Base-by-base conservation (phyloP, 352 stramenopile species). In the Globisporangium acanthophoron region DNA sequence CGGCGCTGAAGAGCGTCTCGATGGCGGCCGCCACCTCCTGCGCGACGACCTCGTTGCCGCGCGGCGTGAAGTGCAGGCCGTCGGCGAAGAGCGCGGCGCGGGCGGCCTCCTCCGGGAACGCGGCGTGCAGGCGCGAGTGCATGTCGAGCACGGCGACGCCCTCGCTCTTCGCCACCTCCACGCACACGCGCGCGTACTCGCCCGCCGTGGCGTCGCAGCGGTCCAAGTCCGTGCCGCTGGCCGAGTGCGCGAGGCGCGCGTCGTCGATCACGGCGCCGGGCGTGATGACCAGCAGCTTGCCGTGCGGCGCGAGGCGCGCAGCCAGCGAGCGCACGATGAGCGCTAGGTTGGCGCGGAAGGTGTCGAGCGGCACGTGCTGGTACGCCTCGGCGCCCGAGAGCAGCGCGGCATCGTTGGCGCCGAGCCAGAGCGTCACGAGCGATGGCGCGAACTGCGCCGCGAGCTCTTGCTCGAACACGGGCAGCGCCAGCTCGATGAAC, bases 351-450 rank as follows among this genome's bases (percentile, higher is more conserved):
- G 50, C 54, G 35, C 62, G 64, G 58, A 76, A 91, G 16, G 65
- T 58, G 37, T 70, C 65, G 20, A 88, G 52, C 4, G 79, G 67
- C 5, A 92, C 75, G 47, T 85, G 73, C 61, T 83, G 74, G 4
- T 46, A 48, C 15, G 48, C 59, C 9, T 66, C 55, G 3, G 37
- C 18, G 3, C 74, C 67, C 0, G 56, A 52, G 1, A 49, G 46
- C 1, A 79, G 62, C 15, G 78, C 73, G n/a, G 79, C 77, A 51
- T 92, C 79, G 37, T 92, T 92, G 21, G 81, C 72, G 16, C 79
- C 81, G 52, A 92, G 58, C 73, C 74, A 89, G n/a, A 92, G 47
- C 35, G 71, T 85, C 43, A 90, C 65, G 27, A 92, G 64, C 31
- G 69, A 58, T 21, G 78, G 77, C 3, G 64, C 56, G 15, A 62